phyloP scores from a whole-genome alignment of 1,284 basidiomycete species.

The Moesziomyces sp. region DNA sequence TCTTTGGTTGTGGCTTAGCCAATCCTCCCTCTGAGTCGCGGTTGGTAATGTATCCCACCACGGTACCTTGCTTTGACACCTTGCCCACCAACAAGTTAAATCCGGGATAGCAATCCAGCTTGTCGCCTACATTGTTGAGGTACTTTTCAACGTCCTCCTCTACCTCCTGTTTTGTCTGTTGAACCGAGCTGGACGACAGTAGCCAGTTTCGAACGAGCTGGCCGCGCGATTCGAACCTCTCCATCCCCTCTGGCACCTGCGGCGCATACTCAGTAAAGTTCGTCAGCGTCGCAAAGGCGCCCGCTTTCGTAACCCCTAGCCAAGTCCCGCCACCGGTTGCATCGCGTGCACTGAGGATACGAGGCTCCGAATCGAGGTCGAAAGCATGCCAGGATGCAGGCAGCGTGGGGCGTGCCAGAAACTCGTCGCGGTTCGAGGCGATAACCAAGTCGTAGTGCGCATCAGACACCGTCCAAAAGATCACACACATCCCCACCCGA shows the following conservation, averaged over 20 bases:
- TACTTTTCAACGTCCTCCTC: slow-evolving; percentile 7
- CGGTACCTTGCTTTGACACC: neutral
- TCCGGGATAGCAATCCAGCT: slow-evolving; percentile 41
- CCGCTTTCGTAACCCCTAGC: slow-evolving; percentile 51
- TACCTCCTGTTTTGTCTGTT: too few relatives aligned
- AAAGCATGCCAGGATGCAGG: slow-evolving; percentile 55
- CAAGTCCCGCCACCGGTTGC: slow-evolving; percentile 57
- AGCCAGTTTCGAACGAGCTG: slow-evolving; percentile 48
- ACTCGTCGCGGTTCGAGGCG: slow-evolving; percentile 60
- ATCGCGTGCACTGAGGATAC: slow-evolving; percentile 46
- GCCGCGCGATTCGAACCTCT: slow-evolving; percentile 44
- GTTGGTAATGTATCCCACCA: slow-evolving; percentile 40
- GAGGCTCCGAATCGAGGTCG: neutral
- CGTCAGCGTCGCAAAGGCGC: slow-evolving; percentile 51
- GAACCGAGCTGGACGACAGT: neutral
- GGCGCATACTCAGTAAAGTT: slow-evolving; percentile 61
- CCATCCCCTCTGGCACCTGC: slow-evolving; percentile 22
- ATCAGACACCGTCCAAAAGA: slow-evolving; percentile 43
- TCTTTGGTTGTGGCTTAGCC: too few relatives aligned
- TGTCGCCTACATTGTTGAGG: slow-evolving; percentile 3
- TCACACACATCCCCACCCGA: slow-evolving; percentile 38
- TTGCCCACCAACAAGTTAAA: slow-evolving; percentile 56
- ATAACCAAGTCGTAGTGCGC: slow-evolving; percentile 43
- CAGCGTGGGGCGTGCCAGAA: slow-evolving; percentile 42
- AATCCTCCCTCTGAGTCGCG: slow-evolving; percentile 19